Conservation (phyloP, 257 asterid genomes). For the Salvia splendens region DNA sequence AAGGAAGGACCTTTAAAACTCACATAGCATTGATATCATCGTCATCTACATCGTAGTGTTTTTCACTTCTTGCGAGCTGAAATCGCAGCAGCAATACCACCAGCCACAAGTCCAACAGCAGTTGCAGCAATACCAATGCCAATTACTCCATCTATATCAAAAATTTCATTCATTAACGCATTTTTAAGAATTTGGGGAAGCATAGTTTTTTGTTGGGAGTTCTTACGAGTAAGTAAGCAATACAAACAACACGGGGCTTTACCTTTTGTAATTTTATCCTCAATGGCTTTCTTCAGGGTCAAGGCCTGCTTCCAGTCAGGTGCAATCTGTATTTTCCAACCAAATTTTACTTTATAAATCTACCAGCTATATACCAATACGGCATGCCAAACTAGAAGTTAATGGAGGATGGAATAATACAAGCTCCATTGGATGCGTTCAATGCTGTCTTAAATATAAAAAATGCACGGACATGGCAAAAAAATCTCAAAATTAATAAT, state of each 20-base stretch:
- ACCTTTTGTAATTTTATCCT: conserved; percentile 87
- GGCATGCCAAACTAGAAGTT: conserved; percentile 6
- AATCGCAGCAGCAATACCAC: conserved; percentile 75
- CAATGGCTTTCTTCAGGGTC: conserved; percentile 79
- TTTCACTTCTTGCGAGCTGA: conserved; percentile 69
- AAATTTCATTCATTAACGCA: background rate
- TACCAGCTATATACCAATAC: background rate
- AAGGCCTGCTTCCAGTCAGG: conserved; percentile 93
- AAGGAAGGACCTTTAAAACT: background rate
- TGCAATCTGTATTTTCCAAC: conserved; percentile 49
- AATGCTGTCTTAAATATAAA: background rate
- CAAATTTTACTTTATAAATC: conserved; percentile 2
- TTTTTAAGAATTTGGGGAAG: background rate
- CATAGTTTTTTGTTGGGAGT: background rate
- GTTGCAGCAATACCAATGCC: conserved; percentile 91
- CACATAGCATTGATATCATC: background rate
- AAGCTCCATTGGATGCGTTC: background rate
- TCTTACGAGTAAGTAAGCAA: background rate
- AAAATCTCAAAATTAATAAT: conserved; percentile 3
- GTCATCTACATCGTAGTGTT: background rate
- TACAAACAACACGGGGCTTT: background rate
- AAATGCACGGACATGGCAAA: background rate
- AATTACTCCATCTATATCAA: conserved; percentile 65
- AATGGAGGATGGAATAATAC: conserved; percentile 1
- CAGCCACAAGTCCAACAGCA: conserved; percentile 79